A percentile compares a stretch with the other conserved stretches of the same genome.
Evolutionary conservation across 2,329 filamentous ascomycete species (phyloP).

Genomic region (Microcyclospora tardicrescens): DNA sequence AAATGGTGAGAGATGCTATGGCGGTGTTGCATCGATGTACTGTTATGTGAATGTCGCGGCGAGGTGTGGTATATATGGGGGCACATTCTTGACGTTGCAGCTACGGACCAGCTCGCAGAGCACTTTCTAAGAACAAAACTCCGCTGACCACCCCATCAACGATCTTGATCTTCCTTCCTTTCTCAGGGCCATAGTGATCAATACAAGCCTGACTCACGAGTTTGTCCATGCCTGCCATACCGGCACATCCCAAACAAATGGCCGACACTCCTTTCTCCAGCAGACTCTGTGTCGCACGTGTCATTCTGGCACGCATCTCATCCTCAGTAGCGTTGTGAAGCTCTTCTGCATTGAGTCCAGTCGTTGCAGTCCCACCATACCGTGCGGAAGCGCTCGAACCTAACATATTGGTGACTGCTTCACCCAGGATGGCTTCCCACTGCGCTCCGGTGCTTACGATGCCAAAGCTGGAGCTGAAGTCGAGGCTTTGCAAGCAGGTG

Average conservation of each 20-base stretch:
- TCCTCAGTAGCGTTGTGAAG: conserved; percentile 56
- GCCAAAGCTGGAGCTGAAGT: conserved; percentile 51
- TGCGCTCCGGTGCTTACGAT: conserved; percentile 79
- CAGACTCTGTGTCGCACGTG: conserved; percentile 54
- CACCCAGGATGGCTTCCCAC: conserved; percentile 61
- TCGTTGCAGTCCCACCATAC: conserved; percentile 73
- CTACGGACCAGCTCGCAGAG: conserved; percentile 21
- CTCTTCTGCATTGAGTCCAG: conserved; percentile 66
- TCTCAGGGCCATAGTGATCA: conserved; percentile 48
- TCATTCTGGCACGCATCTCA: conserved; percentile 53
- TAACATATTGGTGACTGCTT: conserved; percentile 53
- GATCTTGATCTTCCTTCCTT: conserved; percentile 50
- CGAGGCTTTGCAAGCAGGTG: conserved; percentile 44
- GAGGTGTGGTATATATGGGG: too few species aligned
- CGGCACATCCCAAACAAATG: conserved; percentile 77
- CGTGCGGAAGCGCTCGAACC: conserved; percentile 30
- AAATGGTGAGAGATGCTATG: too few species aligned
- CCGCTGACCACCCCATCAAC: conserved; percentile 70
- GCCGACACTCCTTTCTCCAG: conserved; percentile 36
- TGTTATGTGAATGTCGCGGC: too few species aligned
- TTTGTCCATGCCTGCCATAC: conserved; percentile 75
- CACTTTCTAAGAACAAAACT: conserved; percentile 47
- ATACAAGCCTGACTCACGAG: conserved; percentile 58
- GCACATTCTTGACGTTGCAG: too few species aligned
- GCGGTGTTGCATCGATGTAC: too few species aligned